Percentiles rank a stretch among this genome's conserved stretches.
These are phyloP conservation scores for Naganishia vishniacii DNA, from an alignment of 768 basidiomycete species.

Conservation along the genomic window DNA sequence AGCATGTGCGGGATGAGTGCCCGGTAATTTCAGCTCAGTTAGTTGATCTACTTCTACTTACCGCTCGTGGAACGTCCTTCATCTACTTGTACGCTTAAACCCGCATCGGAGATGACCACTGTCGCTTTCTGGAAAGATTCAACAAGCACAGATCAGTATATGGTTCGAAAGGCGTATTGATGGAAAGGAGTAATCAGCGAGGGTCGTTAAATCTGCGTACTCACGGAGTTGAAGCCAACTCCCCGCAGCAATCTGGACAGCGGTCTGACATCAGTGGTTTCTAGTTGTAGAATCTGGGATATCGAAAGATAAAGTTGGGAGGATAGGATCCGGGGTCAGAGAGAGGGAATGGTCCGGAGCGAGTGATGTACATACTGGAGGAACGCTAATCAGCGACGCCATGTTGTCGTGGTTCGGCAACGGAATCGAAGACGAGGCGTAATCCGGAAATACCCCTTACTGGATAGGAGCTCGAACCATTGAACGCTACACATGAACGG, in stretches of 20 bases:
- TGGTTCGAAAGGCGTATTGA: not conserved
- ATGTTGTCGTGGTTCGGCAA: not conserved
- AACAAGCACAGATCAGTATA: too few relatives aligned
- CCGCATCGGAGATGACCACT: conserved; percentile 63
- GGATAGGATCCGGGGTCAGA: not conserved
- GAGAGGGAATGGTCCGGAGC: not conserved
- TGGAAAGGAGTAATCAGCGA: not conserved
- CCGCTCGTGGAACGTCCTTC: conserved; percentile 76
- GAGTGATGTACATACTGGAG: not conserved
- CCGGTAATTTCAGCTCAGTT: too few relatives aligned
- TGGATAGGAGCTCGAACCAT: too few relatives aligned
- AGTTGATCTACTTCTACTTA: conserved; percentile 47
- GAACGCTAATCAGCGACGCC: not conserved
- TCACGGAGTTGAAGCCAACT: conserved; percentile 72
- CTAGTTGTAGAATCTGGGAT: conserved; percentile 44
- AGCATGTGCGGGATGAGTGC: too few relatives aligned
- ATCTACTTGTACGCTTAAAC: conserved; percentile 74
- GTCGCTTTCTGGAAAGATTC: conserved; percentile 56
- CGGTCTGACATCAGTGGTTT: conserved; percentile 65
- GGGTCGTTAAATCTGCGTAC: conserved; percentile 35
- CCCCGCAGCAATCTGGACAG: conserved; percentile 72
- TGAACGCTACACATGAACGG: too few relatives aligned
- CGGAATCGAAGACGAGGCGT: too few relatives aligned
- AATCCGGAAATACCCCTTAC: too few relatives aligned
- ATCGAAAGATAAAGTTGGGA: not conserved